These are phyloP conservation scores for Dryas drummondii DNA, from an alignment of 306 rosid genomes.

Conservation along the genomic window DNA sequence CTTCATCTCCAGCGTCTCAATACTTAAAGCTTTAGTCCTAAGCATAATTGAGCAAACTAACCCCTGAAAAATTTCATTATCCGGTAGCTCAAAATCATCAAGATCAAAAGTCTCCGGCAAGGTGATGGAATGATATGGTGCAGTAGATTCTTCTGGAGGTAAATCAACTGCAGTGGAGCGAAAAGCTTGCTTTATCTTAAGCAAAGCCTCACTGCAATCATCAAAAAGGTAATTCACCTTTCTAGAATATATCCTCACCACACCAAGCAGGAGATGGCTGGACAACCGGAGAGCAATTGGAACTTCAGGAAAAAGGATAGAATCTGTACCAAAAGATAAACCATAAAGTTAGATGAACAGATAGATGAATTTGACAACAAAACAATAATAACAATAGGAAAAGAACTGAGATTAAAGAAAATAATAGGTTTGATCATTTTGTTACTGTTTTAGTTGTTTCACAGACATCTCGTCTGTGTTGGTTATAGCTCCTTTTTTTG, in stretches of 20 bases:
- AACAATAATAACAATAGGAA: neutral
- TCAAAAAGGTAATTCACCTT: slow-evolving; percentile 99
- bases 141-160: slow-evolving; percentile 99
- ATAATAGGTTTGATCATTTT: no score
- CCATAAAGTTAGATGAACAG: slow-evolving; percentile 23
- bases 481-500: no score
- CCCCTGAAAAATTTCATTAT: slow-evolving; percentile 90
- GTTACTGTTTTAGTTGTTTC: no score
- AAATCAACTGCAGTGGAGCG: slow-evolving; percentile 97
- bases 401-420: neutral
- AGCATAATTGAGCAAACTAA: slow-evolving; percentile 38
- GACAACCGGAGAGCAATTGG: slow-evolving; percentile 98
- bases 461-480: no score
- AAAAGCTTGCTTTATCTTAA: slow-evolving; percentile 98
- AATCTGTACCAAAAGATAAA: slow-evolving; percentile 64
- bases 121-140: slow-evolving; percentile 98
- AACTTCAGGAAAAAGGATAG: slow-evolving; percentile 92
- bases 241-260: slow-evolving; percentile 98
- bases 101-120: slow-evolving; percentile 99
- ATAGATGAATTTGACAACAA: neutral
- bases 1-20: slow-evolving; percentile 25
- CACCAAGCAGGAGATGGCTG: slow-evolving; percentile 99
- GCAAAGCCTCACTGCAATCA: slow-evolving; percentile 99
- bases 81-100: slow-evolving; percentile 99
- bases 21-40: slow-evolving; percentile 1